These are phyloP conservation scores for Tetratostichococcus sp. DNA, from an alignment of 139 green algal species.

Conservation along the genomic window DNA sequence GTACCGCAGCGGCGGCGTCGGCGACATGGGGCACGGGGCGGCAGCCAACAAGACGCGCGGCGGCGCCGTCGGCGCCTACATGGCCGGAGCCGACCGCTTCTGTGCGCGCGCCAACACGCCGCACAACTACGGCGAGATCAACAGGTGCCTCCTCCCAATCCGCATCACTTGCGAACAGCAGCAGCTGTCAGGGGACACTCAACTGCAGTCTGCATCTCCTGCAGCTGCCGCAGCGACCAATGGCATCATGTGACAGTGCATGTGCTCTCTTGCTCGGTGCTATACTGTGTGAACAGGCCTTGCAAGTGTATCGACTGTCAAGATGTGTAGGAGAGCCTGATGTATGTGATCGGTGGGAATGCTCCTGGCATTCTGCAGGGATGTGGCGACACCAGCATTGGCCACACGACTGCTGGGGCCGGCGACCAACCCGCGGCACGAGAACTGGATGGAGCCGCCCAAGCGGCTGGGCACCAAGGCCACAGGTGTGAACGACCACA, in stretches of 20 bases:
- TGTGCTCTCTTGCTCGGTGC: too few species aligned
- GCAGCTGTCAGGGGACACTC: not conserved
- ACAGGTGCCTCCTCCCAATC: slow-evolving; percentile 35
- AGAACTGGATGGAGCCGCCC: slow-evolving; percentile 64
- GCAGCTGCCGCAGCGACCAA: too few species aligned
- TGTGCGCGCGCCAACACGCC: slow-evolving; percentile 37
- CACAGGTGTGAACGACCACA: too few species aligned
- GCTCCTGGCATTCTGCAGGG: too few species aligned
- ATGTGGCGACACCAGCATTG: slow-evolving; percentile 22
- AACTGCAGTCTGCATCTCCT: too few species aligned
- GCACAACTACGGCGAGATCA: slow-evolving; percentile 38
- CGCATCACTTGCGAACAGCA: too few species aligned
- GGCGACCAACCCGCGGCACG: slow-evolving; percentile 39
- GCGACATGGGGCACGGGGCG: not conserved
- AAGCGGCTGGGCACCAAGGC: slow-evolving; percentile 55
- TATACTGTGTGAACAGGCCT: too few species aligned
- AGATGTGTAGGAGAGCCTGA: too few species aligned
- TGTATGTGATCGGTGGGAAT: too few species aligned
- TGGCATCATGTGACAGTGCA: too few species aligned
- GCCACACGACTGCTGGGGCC: slow-evolving; percentile 24
- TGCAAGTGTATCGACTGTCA: too few species aligned
- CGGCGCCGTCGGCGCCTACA: slow-evolving; percentile 15
- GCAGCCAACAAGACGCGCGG: not conserved
- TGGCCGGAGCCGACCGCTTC: slow-evolving; percentile 23
- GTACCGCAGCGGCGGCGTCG: not conserved